Base-by-base conservation (phyloP, 129 eudicot species). In the Pittosporum tobira region DNA sequence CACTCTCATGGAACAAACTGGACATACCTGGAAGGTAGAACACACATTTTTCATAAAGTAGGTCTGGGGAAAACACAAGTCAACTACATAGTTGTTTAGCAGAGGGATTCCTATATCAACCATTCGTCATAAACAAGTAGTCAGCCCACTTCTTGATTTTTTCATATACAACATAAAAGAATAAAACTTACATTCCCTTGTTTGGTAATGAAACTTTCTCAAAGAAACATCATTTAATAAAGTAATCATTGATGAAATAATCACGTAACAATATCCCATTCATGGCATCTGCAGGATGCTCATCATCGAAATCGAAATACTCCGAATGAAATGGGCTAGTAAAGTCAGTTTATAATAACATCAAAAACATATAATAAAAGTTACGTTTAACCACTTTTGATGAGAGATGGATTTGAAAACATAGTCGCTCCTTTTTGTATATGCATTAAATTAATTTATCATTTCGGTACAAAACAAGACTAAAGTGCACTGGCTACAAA, bases 1-100 rank as follows among this genome's bases (percentile, higher is more conserved):
- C 60, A 93, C 90, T 77, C 99, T 83, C 88, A 75, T 80, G 4
- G 88, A 84, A 77, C 99, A 93, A 84, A 93, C 77, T 22, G 99
- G 96, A 77, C 96, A 93, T 22, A 87, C 99, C 99, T 93, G 82
- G 72, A 67, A 74, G 50, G 6, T 22, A 58, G 29, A 3, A 52
- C 7, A 38, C 22, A 8, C 13, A 48, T 30, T 15, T 14, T 22
- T 62, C 50, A 73, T 13, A 22, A 43, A 47, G 28, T 13, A 59
- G n/a, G 51, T 3, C 48, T 13, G 7, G 0, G 9, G 30, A 57
- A 48, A 38, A 18, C 6, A n/a, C 2, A 19, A 16, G 20, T 34
- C 14, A 38, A 62, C 45, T 38, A 31, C 15, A 11, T 7, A 43
- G n/a, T 16, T 45, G 10, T 7, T 18, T 63, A 37, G 44, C 58